Base-by-base conservation (phyloP, 108 stramenopile species). In the Pseudonitzschia multiseries region DNA sequence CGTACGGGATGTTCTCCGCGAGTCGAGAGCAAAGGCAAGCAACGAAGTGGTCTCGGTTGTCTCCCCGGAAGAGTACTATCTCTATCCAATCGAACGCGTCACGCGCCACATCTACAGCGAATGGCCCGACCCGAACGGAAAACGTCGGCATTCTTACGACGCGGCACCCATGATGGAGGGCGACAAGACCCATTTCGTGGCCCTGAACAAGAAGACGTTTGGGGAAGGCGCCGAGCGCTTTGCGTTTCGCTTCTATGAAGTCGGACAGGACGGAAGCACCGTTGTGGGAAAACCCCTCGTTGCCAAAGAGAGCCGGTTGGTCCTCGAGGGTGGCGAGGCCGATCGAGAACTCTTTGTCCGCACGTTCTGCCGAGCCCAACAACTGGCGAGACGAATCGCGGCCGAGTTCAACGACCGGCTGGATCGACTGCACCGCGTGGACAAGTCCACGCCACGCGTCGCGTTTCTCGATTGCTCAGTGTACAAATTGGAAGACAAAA, bases 151-250 rank as follows among this genome's bases (percentile, higher is more conserved):
- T 68, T 68, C 32, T 5, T 59, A 59, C 24, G 57, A 59, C 31
- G n/a, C 24, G 5, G 57, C 57, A 31, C 29, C 57, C 15, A 59
- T 59, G 57, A 59, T 59, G 57, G 29, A 59, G 26, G 57, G 57
- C 26, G 57, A 59, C 41, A 59, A 31, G 24, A 59, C 57, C 27
- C 26, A 59, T 27, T 71, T 21, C 14, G 82, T 87, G 31, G 84
- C 87, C 10, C 22, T 82, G 65, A 87, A 87, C 61, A 68, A 73
- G n/a, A 60, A 73, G 32, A 64, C 56, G 28, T 87, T 84, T 65
- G 80, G 84, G 1, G 82, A 84, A 71, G 86, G 87, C 22, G 87
- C 82, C 0, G 87, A 87, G 69, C 79, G 87, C 1, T 65, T 84
- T 26, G 84, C 77, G 15, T 69, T 68, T 5, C 77, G 81, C 56